Evolutionary conservation across 2,329 filamentous ascomycete genomes (phyloP).

Genomic region (Alternaria arbusti): DNA sequence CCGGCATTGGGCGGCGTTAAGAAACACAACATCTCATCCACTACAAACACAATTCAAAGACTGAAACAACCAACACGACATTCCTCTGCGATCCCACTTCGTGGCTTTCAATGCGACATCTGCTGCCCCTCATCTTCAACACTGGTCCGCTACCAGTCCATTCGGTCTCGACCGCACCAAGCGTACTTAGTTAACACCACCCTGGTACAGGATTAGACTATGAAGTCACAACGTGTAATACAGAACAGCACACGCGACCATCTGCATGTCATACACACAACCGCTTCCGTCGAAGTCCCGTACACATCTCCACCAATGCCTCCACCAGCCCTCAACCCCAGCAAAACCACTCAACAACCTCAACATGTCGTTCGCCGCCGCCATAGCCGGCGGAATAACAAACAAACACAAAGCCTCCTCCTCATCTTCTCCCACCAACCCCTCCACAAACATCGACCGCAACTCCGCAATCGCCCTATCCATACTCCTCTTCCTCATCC

Average conservation of each 20-base stretch:
- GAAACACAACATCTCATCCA: not conserved
- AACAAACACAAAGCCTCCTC: not conserved
- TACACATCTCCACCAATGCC: not conserved
- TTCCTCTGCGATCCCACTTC: too few relatives aligned
- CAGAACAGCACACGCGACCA: not conserved
- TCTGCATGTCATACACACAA: not conserved
- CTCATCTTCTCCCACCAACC: not conserved
- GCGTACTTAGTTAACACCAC: not conserved
- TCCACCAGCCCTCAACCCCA: not conserved
- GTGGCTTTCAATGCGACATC: not conserved
- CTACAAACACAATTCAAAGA: too few relatives aligned
- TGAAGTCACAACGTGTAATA: not conserved
- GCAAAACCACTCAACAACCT: not conserved
- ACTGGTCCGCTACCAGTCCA: slow-evolving; percentile 3
- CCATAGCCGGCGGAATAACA: not conserved
- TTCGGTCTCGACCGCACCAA: not conserved
- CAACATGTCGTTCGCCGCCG: not conserved
- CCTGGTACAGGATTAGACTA: not conserved
- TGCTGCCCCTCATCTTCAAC: slow-evolving; percentile 3
- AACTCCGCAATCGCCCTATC: slow-evolving; percentile 19
- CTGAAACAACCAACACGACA: too few relatives aligned
- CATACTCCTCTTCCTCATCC: slow-evolving; percentile 1
- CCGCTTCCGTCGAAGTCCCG: not conserved
- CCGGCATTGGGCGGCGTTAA: slow-evolving; percentile 19
- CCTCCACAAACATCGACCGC: slow-evolving; percentile 8